Evolutionary conservation across 352 stramenopile species (phyloP).

Genomic region (Pythium rhizo-oryzae): DNA sequence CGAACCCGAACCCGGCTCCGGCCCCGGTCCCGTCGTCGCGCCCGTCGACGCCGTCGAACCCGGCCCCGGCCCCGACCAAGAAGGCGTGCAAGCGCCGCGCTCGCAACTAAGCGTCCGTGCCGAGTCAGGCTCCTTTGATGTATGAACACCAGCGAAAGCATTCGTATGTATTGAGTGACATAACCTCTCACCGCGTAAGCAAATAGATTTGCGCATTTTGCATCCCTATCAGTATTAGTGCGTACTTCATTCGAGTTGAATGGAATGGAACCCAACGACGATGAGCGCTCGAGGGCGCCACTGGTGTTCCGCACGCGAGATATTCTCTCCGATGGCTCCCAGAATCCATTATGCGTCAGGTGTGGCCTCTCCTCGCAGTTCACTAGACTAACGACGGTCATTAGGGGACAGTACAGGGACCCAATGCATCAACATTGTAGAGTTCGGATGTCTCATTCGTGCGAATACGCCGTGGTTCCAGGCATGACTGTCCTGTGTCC

Average conservation of each 20-base stretch:
- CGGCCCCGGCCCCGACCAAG: conserved; percentile 8
- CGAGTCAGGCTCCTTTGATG: neutral
- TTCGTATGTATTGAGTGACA: conserved; percentile 3
- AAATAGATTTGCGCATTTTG: conserved; percentile 11
- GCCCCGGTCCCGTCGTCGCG: neutral
- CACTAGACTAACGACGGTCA: too few relatives aligned
- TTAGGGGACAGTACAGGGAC: too few relatives aligned
- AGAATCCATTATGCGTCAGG: too few relatives aligned
- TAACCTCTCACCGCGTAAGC: neutral
- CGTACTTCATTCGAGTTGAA: too few relatives aligned
- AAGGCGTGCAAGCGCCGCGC: conserved; percentile 18
- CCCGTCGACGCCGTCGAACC: neutral
- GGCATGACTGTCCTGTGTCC: too few relatives aligned
- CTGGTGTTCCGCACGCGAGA: neutral
- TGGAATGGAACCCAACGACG: too few relatives aligned
- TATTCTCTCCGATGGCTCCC: too few relatives aligned
- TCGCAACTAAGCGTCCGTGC: conserved; percentile 5
- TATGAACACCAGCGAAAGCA: neutral
- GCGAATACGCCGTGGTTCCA: too few relatives aligned
- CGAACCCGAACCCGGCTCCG: neutral
- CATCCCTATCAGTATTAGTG: neutral
- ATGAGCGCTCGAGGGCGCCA: too few relatives aligned
- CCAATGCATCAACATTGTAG: too few relatives aligned
- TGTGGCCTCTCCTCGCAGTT: too few relatives aligned
- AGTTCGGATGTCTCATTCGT: too few relatives aligned